Base-by-base conservation (phyloP, 768 basidiomycete genomes). In the Clavulina sp. region DNA sequence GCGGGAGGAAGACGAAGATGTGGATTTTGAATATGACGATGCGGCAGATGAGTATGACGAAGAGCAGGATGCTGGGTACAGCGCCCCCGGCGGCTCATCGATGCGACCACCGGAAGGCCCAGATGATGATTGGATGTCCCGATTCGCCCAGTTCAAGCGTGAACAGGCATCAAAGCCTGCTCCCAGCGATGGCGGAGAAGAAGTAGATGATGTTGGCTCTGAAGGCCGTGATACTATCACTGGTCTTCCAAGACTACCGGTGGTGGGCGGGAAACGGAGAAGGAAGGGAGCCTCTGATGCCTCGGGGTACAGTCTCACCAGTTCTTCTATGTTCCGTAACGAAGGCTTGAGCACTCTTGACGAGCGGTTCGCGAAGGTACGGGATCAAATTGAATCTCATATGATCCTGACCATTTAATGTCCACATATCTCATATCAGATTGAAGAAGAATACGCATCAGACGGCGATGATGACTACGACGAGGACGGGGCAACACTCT, bases 271-370 rank as follows among this genome's bases (percentile, higher is more conserved):
- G 4, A 77, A 78, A 66, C 74, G 78, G 60, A 69, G 82, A 61
- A 71, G 78, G 57, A 79, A 79, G 58, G 80, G 78, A 2, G 71
- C 78, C 0, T 88, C 84, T 48, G 83, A 88, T 56, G 89, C 86
- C 5, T 88, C 86, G 21, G 91, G 87, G 9, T 93, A 93, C 70
- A 87, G 84, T 62, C 96, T 99, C 91, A 93, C 85, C 63, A 91
- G 87, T 59, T 89, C 88, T 2, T 88, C 88, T 13, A 88, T 97
- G 84, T 84, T 77, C 67, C 77, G 95, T 41, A 97, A 86, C 57
- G 83, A 89, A 58, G 80, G 87, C 0, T 66, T 97, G 28, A 77
- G 85, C 49, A 82, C 80, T 2, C 70, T 99, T 40, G 95, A 99
- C 61, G 88, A 96, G 61, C 75, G 80, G 7, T 99, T 97, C 61